Evolutionary conservation across 2,329 filamentous ascomycete genomes (phyloP).

Genomic region (Fusarium sp.): DNA sequence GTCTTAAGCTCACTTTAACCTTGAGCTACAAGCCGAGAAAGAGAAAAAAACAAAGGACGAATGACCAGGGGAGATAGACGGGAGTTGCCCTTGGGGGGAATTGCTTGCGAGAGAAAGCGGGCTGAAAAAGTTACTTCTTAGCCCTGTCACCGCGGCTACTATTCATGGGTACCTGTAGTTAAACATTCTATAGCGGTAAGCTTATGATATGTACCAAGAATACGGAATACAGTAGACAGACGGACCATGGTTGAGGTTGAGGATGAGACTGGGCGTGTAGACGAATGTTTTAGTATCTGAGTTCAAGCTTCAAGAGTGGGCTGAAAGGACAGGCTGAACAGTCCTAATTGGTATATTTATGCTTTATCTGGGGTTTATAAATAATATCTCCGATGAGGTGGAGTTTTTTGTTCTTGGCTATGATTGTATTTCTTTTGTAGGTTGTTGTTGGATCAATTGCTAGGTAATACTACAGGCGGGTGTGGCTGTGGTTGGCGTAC

Average conservation of each 20-base stretch:
- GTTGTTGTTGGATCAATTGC: slow-evolving; percentile 3
- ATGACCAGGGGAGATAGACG: slow-evolving; percentile 21
- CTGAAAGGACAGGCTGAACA: slow-evolving; percentile 26
- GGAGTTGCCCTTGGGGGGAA: slow-evolving; percentile 33
- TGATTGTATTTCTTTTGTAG: not conserved
- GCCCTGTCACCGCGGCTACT: not conserved
- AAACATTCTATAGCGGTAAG: no score
- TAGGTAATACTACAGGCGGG: slow-evolving; percentile 9
- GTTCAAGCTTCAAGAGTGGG: slow-evolving; percentile 18
- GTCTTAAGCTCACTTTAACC: not conserved
- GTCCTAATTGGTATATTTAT: not conserved
- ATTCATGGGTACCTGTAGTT: not conserved
- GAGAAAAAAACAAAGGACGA: slow-evolving; percentile 1
- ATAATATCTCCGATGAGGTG: slow-evolving; percentile 10
- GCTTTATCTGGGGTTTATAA: not conserved
- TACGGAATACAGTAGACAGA: no score
- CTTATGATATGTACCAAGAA: no score
- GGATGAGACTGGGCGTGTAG: slow-evolving; percentile 9
- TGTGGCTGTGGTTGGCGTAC: slow-evolving; percentile 33
- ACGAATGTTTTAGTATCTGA: slow-evolving; percentile 20
- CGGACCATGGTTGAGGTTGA: slow-evolving; percentile 3
- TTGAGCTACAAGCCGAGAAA: slow-evolving; percentile 4
- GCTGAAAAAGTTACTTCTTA: not conserved
- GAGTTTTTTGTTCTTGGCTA: not conserved
- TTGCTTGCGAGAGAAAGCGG: slow-evolving; percentile 39